Evolutionary conservation across 2,329 filamentous ascomycete genomes (phyloP).

Genomic region (Lasiodiplodia citricola): DNA sequence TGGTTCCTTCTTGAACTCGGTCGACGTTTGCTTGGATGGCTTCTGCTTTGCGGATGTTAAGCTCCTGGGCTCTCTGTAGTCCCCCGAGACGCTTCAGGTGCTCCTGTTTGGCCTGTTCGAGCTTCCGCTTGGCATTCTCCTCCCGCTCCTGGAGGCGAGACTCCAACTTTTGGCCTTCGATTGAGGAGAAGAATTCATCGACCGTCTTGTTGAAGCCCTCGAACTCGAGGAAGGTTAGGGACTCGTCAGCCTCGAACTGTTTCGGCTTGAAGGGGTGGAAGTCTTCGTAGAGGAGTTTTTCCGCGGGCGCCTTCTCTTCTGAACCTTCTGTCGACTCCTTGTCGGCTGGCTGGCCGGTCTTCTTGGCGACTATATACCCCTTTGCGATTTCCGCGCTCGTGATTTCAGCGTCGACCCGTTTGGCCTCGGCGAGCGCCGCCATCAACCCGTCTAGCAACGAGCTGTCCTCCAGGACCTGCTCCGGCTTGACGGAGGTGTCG

Average conservation of each 20-base stretch:
- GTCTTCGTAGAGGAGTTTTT: conserved; percentile 79
- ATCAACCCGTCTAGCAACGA: conserved; percentile 70
- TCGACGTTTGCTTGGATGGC: conserved; percentile 91
- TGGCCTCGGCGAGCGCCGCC: conserved; percentile 70
- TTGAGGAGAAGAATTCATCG: conserved; percentile 95
- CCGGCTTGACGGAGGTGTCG: conserved; percentile 69
- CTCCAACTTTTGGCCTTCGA: conserved; percentile 91
- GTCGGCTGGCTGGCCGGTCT: conserved; percentile 38
- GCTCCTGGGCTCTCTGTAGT: conserved; percentile 77
- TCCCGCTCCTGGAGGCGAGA: conserved; percentile 83
- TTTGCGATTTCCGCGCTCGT: conserved; percentile 68
- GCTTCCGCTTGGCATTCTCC: conserved; percentile 77
- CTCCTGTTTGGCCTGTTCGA: conserved; percentile 82
- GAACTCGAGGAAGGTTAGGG: conserved; percentile 74
- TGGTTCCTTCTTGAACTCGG: conserved; percentile 88
- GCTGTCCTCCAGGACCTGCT: conserved; percentile 72
- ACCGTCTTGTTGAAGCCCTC: conserved; percentile 90
- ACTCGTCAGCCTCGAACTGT: conserved; percentile 74
- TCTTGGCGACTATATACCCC: conserved; percentile 87
- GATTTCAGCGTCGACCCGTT: conserved; percentile 71
- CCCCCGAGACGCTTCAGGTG: conserved; percentile 85
- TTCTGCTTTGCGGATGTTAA: conserved; percentile 86
- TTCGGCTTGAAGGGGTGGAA: conserved; percentile 90
- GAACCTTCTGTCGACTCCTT: conserved; percentile 37
- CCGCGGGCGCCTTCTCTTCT: conserved; percentile 46